Conservation (phyloP, 306 rosid genomes). For the Sechiopsis laciniata region DNA sequence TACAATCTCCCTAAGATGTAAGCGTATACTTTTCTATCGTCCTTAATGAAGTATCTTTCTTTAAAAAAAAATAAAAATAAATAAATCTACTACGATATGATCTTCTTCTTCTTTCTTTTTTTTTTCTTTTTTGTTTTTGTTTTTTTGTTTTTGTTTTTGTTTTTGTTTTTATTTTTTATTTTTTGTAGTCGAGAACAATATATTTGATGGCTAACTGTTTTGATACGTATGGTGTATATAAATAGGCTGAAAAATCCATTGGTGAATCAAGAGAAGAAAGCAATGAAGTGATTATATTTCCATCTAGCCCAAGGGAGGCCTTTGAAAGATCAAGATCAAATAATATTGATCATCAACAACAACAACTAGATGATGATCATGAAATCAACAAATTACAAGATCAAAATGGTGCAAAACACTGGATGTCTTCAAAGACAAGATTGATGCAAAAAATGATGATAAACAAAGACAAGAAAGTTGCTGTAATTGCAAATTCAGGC, state of each 20-base stretch:
- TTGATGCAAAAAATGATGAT: slow-evolving; percentile 56
- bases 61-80: too few relatives aligned
- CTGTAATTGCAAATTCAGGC: slow-evolving; percentile 8
- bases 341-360: neutral
- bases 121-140: too few relatives aligned
- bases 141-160: too few relatives aligned
- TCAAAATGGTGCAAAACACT: slow-evolving; percentile 33
- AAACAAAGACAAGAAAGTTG: slow-evolving; percentile 13
- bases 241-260: neutral
- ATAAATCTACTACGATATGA: neutral
- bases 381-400: neutral
- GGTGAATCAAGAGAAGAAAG: neutral
- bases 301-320: neutral
- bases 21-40: too few relatives aligned
- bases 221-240: neutral
- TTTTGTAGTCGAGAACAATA: neutral
- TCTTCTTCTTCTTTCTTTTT: too few relatives aligned
- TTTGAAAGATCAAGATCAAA: neutral
- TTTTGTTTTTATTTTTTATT: too few relatives aligned
- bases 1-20: too few relatives aligned
- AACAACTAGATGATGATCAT: neutral
- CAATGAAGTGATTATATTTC: neutral
- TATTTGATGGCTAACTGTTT: neutral
- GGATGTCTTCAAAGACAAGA: slow-evolving; percentile 79
- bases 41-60: too few relatives aligned